Base-by-base conservation (phyloP, 345 rosid genomes). In the Gossypium sturtianum region DNA sequence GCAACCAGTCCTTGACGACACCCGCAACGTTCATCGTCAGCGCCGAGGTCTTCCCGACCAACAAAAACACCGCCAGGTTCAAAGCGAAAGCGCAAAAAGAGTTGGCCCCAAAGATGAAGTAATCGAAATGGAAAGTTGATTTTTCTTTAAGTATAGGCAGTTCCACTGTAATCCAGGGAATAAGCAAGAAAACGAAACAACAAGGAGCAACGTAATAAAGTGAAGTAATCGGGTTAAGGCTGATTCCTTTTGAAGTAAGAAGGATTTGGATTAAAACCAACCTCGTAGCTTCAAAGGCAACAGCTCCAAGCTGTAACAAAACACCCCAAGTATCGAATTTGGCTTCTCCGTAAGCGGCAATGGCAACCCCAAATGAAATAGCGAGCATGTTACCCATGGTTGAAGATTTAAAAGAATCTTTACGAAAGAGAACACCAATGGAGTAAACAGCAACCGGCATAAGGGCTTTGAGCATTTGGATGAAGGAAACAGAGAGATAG, bases 401-500 rank as follows among this genome's bases (percentile, higher is more conserved):
- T 23, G 86, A 83, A 3, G 81, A 53, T 77, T 86, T 86, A 54
- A 85, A 88, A 12, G 60, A 29, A 16, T 88, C 90, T 57, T 84
- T 83, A 74, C 82, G 81, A 53, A 89, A 79, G 52, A 77, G 20
- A 57, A 86, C 87, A 38, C 90, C 89, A 27, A 86, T 85, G 4
- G 98, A 92, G 81, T 94, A 94, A 12, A 94, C 98, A 11, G 98
- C 97, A 9, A 94, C 97, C 0, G 98, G 97, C 98, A 94, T 94
- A 9, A 94, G 87, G 53, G 98, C 97, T 53, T 94, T 94, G 19
- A 93, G 88, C 98, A 93, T 93, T 88, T 93, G 98, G 80, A 93
- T 93, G 78, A 93, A 93, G 20, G 97, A 92, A 38, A 94, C 98
- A 19, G 98, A 94, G 77, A 94, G 88, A 75, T 92, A 94, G 49